Evolutionary conservation across 345 rosid species (phyloP).

Genomic region (Moringa oleifera): DNA sequence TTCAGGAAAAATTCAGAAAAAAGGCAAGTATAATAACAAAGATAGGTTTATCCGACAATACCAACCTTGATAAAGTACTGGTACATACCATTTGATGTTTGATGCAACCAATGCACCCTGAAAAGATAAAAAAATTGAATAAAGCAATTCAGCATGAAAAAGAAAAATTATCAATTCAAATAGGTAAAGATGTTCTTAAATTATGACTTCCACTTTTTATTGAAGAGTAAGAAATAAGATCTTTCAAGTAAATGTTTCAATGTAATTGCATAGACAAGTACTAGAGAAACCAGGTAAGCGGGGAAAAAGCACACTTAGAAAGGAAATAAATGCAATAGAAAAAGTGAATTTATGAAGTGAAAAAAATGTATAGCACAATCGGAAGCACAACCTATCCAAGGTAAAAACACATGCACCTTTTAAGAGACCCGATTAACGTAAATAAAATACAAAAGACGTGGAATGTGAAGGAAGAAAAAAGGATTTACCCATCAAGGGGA

Average conservation of each 20-base stretch:
- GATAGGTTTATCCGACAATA: not conserved
- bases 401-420: not conserved
- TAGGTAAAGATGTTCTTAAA: not conserved
- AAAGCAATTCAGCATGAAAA: not conserved
- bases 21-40: not conserved
- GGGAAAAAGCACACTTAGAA: not conserved
- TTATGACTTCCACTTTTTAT: too few relatives aligned
- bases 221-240: not conserved
- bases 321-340: not conserved
- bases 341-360: not conserved
- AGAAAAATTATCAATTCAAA: too few relatives aligned
- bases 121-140: slow-evolving; percentile 14
- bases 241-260: too few relatives aligned
- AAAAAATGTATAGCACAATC: not conserved
- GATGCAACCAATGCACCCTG: slow-evolving; percentile 65
- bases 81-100: slow-evolving; percentile 48
- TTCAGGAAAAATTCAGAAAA: not conserved
- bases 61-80: slow-evolving; percentile 75
- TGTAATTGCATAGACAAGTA: not conserved
- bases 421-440: not conserved
- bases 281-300: not conserved
- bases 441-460: not conserved
- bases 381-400: not conserved
- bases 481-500: slow-evolving; percentile 79
- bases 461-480: slow-evolving; percentile 13